Conservation (phyloP, 805 yeast genomes). For the Tetrapisispora taiwanensis region DNA sequence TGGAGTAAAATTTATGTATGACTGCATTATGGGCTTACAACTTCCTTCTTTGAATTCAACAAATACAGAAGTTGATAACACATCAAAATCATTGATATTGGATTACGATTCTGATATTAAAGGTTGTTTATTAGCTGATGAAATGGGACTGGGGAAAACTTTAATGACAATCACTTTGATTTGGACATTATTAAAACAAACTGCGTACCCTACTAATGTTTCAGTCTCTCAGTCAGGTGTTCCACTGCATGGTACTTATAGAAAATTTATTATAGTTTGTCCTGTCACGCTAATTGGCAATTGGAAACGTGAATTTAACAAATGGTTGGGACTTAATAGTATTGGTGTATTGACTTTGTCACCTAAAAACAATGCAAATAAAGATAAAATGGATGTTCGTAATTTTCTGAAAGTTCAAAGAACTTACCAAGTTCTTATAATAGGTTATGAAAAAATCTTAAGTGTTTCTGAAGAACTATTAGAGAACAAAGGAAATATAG, state of each 20-base stretch:
- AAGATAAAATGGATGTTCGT: conserved; percentile 46
- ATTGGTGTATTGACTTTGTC: conserved; percentile 57
- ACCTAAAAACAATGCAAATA: conserved; percentile 38
- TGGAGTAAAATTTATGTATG: conserved; percentile 74
- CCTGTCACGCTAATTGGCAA: conserved; percentile 84
- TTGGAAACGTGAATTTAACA: conserved; percentile 80
- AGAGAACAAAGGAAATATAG: conserved; percentile 36
- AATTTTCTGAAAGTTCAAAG: conserved; percentile 51
- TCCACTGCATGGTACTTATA: conserved; percentile 29
- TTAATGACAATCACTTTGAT: conserved; percentile 72
- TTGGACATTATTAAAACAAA: conserved; percentile 72
- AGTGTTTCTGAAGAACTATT: conserved; percentile 42
- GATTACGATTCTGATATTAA: conserved; percentile 23
- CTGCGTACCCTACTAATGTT: conserved; percentile 35
- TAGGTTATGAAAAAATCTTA: conserved; percentile 79
- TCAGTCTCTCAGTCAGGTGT: conserved; percentile 30
- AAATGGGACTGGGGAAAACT: conserved; percentile 94
- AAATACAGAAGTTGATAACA: conserved; percentile 1
- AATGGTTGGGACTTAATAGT: conserved; percentile 68
- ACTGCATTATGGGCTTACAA: conserved; percentile 66
- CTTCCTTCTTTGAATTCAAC: conserved; percentile 30
- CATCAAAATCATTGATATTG: conserved; percentile 9
- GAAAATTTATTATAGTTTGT: conserved; percentile 69
- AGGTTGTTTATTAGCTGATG: conserved; percentile 90
- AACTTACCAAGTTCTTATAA: conserved; percentile 72